A percentile compares a stretch with the other conserved stretches of the same genome.
Conservation (phyloP, 306 rosid species). For the Rubus parviflorus region DNA sequence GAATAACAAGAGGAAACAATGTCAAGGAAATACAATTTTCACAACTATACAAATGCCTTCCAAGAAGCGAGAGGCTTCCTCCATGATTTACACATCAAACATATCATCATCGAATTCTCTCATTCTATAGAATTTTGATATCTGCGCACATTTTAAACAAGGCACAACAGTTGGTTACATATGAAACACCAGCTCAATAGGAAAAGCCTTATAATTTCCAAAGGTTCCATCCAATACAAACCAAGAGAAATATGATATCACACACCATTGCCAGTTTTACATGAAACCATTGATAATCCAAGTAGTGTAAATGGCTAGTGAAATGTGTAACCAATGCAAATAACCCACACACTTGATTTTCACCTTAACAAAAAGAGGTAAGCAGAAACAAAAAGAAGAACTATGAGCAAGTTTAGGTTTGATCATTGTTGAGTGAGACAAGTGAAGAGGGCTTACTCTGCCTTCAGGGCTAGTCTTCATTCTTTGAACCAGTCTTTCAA, state of each 20-base stretch:
- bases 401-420: too few species aligned
- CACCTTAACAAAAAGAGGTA: not conserved
- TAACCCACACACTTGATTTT: not conserved
- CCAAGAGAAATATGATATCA: not conserved
- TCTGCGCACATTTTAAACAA: not conserved
- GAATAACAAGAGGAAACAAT: not conserved
- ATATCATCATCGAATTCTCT: not conserved
- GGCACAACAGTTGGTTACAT: not conserved
- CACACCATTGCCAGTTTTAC: not conserved
- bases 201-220: not conserved
- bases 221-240: not conserved
- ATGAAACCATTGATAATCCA: not conserved
- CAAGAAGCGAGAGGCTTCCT: not conserved
- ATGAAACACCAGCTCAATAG: not conserved
- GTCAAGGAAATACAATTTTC: not conserved
- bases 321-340: too few species aligned
- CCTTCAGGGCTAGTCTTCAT: conserved; percentile 80
- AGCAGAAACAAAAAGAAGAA: not conserved
- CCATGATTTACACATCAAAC: not conserved
- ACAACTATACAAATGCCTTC: not conserved
- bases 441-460: conserved; percentile 43
- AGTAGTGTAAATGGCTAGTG: not conserved
- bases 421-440: too few species aligned
- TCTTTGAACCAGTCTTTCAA: conserved; percentile 75
- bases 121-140: not conserved